Conservation (phyloP, 176 grass and related monocot genomes). For the Carex littledalei region DNA sequence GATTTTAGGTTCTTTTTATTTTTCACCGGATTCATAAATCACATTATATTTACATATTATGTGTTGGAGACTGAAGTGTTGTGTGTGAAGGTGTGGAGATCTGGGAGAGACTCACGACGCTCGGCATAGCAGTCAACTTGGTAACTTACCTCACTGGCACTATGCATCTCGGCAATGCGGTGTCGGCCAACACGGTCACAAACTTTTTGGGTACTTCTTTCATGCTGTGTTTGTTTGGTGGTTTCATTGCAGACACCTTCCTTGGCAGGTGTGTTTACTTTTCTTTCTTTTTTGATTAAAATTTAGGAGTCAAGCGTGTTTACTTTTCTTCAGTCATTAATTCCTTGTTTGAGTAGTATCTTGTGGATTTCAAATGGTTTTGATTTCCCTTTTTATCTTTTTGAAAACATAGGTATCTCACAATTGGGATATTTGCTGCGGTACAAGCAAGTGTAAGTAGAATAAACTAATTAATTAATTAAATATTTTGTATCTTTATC, state of each 20-base stretch:
- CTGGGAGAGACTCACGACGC: constrained; percentile 86
- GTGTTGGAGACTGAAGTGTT: background rate
- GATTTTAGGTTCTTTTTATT: constrained; percentile 52
- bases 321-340: background rate
- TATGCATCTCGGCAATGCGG: constrained; percentile 89
- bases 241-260: constrained; percentile 90
- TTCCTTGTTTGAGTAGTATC: background rate
- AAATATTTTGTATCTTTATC: background rate
- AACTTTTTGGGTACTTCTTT: constrained; percentile 97
- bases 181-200: constrained; percentile 75
- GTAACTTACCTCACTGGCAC: constrained; percentile 91
- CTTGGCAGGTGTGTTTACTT: constrained; percentile 49
- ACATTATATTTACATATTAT: background rate
- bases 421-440: constrained; percentile 76
- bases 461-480: background rate
- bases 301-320: background rate
- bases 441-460: constrained; percentile 61
- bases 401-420: constrained; percentile 46
- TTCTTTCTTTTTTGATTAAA: background rate
- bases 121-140: constrained; percentile 89
- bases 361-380: background rate
- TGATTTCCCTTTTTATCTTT: background rate
- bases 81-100: constrained; percentile 56
- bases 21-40: background rate
- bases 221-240: constrained; percentile 92